Conservation (phyloP, 495 filamentous ascomycete species). For the Podospora anserina region DNA sequence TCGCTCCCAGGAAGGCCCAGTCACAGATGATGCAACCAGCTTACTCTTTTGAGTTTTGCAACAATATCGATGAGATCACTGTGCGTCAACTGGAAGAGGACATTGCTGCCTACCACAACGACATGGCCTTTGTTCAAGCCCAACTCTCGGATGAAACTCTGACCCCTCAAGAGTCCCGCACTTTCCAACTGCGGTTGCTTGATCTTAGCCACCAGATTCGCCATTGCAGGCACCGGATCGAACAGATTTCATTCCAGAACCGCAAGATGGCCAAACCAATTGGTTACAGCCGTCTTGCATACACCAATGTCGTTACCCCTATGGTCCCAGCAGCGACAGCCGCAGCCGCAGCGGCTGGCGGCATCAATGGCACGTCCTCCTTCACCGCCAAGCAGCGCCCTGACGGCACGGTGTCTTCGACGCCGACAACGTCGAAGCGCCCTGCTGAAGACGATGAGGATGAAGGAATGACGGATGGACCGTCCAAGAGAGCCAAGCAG, state of each 20-base stretch:
- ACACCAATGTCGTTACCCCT: background rate
- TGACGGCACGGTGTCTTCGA: background rate
- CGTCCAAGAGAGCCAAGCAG: background rate
- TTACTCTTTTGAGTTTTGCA: constrained; percentile 16
- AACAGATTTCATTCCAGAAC: constrained; percentile 29
- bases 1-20: background rate
- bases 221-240: constrained; percentile 39
- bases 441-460: background rate
- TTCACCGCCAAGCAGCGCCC: background rate
- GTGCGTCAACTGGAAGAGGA: constrained; percentile 44
- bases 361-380: constrained; percentile 1
- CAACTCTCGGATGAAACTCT: constrained; percentile 34
- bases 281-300: background rate
- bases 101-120: constrained; percentile 40
- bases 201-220: constrained; percentile 45
- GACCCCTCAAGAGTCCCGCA: constrained; percentile 43
- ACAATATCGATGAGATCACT: constrained; percentile 39
- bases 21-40: background rate
- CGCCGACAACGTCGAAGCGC: background rate
- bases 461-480: background rate
- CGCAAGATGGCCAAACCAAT: constrained; percentile 9
- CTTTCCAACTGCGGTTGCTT: constrained; percentile 38
- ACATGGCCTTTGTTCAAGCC: constrained; percentile 37
- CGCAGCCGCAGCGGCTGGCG: constrained; percentile 2
- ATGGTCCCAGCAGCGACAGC: background rate